Conservation (phyloP, 768 basidiomycete species). For the Multifurca ochricompacta region DNA sequence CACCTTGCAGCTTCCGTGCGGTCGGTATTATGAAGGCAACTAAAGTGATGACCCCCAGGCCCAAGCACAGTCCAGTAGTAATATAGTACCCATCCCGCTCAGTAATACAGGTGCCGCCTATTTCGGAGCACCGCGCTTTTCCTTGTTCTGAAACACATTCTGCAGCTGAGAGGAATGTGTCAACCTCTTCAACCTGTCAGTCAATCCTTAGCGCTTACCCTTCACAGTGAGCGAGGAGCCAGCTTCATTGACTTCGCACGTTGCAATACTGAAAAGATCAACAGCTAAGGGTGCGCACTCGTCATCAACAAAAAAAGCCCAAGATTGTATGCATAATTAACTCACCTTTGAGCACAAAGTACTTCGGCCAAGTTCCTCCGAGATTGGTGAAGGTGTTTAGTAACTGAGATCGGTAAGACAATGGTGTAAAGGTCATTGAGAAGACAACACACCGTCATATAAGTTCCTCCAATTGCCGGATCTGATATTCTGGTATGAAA, state of each 20-base stretch:
- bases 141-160: constrained; percentile 95
- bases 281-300: constrained; percentile 54
- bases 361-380: constrained; percentile 97
- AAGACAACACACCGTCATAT: constrained; percentile 88
- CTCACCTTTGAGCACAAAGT: constrained; percentile 85
- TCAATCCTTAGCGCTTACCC: constrained; percentile 34
- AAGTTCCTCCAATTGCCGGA: constrained; percentile 94
- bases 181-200: not conserved
- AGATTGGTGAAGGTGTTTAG: constrained; percentile 94
- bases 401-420: constrained; percentile 40
- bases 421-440: not conserved
- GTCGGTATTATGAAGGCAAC: constrained; percentile 76
- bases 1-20: constrained; percentile 80
- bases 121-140: constrained; percentile 63
- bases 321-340: not conserved
- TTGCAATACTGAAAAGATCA: constrained; percentile 80
- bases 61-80: constrained; percentile 71
- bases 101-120: constrained; percentile 75
- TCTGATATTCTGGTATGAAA: constrained; percentile 97
- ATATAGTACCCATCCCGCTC: constrained; percentile 90
- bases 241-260: constrained; percentile 63
- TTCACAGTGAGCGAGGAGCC: constrained; percentile 42
- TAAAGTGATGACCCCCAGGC: constrained; percentile 66
- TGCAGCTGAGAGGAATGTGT: constrained; percentile 38
- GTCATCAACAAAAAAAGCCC: constrained; percentile 20